Conservation (phyloP, 768 basidiomycete genomes). For the Podaxis sp. region DNA sequence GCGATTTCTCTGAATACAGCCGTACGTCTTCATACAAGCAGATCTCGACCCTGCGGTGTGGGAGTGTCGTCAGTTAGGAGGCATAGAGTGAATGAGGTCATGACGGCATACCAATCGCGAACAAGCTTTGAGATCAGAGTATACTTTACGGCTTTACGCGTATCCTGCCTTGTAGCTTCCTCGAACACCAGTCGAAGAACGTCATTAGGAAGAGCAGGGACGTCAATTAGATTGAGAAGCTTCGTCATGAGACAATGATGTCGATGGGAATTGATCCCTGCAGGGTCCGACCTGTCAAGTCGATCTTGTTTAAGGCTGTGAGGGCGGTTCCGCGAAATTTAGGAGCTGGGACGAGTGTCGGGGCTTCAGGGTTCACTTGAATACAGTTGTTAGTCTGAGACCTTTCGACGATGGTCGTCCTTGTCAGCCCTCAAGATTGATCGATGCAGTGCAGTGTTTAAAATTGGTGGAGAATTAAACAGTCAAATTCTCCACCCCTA, state of each 20-base stretch:
- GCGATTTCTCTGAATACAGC: conserved; percentile 31
- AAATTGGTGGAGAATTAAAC: no score
- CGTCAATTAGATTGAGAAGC: conserved; percentile 4
- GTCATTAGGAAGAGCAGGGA: conserved; percentile 31
- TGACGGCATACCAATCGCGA: conserved; percentile 31
- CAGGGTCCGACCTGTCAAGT: conserved; percentile 2
- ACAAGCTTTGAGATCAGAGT: conserved; percentile 30
- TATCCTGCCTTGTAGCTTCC: conserved; percentile 29
- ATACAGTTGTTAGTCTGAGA: neutral
- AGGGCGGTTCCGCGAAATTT: neutral
- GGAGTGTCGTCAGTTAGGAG: conserved; percentile 5
- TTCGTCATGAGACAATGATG: conserved; percentile 7
- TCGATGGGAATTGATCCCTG: conserved; percentile 1
- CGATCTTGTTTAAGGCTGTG: neutral
- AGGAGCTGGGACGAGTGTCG: neutral
- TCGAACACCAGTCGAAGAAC: conserved; percentile 37
- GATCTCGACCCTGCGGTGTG: conserved; percentile 32
- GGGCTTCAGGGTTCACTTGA: conserved; percentile 3
- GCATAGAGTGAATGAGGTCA: neutral
- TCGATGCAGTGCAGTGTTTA: neutral
- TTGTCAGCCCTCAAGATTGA: conserved; percentile 1
- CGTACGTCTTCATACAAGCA: conserved; percentile 35
- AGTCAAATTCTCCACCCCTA: neutral
- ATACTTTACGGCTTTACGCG: conserved; percentile 30
- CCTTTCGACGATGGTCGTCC: neutral